phyloP scores from a whole-genome alignment of 2,329 filamentous ascomycete species.

The Sarocladium brachiariae region DNA sequence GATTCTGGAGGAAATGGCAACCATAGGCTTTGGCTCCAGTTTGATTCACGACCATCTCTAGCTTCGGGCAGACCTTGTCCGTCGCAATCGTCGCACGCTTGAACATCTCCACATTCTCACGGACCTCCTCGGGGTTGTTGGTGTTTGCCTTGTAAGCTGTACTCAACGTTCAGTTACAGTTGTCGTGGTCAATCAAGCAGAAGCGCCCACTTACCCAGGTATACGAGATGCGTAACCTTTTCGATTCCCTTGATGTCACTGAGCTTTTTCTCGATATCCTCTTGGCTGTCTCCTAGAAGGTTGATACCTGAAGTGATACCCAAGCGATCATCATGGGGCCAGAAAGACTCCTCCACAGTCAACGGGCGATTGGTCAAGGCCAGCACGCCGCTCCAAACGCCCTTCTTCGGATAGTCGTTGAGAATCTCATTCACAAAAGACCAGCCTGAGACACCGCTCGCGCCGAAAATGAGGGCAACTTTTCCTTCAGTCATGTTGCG shows the following conservation, averaged over 20 bases:
- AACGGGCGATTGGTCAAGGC: conserved; percentile 20
- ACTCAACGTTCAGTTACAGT: no score
- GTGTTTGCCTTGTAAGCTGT: conserved; percentile 33
- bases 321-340: conserved; percentile 31
- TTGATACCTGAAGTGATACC: conserved; percentile 35
- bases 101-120: conserved; percentile 34
- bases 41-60: conserved; percentile 30
- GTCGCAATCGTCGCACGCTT: conserved; percentile 28
- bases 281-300: conserved; percentile 29
- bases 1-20: conserved; percentile 31
- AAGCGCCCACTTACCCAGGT: conserved; percentile 22
- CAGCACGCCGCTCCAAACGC: conserved; percentile 16
- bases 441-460: conserved; percentile 17
- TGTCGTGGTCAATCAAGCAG: no score
- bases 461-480: conserved; percentile 15
- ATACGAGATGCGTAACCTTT: conserved; percentile 36
- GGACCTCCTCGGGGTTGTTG: conserved; percentile 24
- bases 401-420: conserved; percentile 16
- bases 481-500: conserved; percentile 8
- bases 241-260: conserved; percentile 25
- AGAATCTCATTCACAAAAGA: conserved; percentile 16
- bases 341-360: conserved; percentile 23
- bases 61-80: conserved; percentile 24
- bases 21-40: conserved; percentile 32
- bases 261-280: conserved; percentile 28